phyloP scores from a whole-genome alignment of 192 early-diverging fungal genomes.

The Podochytrium sp. region DNA sequence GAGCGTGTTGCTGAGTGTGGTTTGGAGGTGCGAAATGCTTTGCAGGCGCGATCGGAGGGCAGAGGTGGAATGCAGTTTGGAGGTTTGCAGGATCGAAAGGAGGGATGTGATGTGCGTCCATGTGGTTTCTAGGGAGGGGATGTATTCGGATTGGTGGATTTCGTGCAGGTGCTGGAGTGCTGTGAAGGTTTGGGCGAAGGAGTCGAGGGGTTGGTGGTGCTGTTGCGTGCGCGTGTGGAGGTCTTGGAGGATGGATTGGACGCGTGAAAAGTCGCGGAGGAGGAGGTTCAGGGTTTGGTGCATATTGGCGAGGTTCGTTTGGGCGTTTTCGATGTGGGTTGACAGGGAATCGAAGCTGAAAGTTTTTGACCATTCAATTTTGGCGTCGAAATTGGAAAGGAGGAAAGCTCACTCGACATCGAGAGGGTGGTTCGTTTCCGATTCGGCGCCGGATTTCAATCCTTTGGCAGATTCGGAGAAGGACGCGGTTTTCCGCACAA shows the following conservation, averaged over 20 bases:
- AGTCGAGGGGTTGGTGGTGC: neutral
- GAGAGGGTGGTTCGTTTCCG: conserved; percentile 23
- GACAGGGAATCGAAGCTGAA: conserved; percentile 32
- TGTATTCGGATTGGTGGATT: conserved; percentile 47
- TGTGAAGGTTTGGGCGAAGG: conserved; percentile 25
- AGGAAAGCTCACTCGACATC: conserved; percentile 37
- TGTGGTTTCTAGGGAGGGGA: conserved; percentile 37
- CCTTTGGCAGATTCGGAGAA: conserved; percentile 32
- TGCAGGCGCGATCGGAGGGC: conserved; percentile 37
- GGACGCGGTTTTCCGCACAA: conserved; percentile 33
- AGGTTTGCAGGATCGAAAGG: conserved; percentile 26
- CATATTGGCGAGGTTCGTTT: conserved; percentile 10
- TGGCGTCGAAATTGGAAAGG: neutral
- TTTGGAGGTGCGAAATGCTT: conserved; percentile 42
- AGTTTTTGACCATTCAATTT: too few relatives aligned
- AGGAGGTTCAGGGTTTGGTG: conserved; percentile 15
- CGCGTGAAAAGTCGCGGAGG: conserved; percentile 30
- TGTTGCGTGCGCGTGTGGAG: neutral
- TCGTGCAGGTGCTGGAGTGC: conserved; percentile 42
- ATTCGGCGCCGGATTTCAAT: conserved; percentile 38
- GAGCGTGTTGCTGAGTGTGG: conserved; percentile 32
- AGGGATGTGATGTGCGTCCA: conserved; percentile 30
- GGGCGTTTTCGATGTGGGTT: conserved; percentile 3
- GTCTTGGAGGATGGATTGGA: conserved; percentile 39
- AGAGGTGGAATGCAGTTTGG: conserved; percentile 29